Evolutionary conservation across 1,284 basidiomycete species (phyloP).

Genomic region (Cutaneotrichosporon cavernicola): DNA sequence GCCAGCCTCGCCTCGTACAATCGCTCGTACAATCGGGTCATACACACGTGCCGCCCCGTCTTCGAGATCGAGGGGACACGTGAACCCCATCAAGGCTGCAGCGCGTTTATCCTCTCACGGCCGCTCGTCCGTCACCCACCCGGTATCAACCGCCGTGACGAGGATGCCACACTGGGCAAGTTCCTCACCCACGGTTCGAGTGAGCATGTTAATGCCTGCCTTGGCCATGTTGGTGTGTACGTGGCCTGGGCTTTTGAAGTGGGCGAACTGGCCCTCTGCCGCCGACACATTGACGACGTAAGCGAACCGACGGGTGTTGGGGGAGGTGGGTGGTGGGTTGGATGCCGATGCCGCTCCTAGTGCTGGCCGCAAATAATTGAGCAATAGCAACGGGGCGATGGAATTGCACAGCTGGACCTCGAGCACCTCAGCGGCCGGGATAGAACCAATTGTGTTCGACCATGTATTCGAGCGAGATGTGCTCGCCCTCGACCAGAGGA

Average conservation of each 20-base stretch:
- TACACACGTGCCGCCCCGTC: conserved; percentile 1
- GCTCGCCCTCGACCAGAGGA: not conserved
- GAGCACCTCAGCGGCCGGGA: conserved; percentile 5
- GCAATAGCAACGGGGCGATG: not conserved
- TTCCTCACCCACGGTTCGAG: not conserved
- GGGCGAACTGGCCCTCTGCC: conserved; percentile 6
- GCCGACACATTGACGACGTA: conserved; percentile 9
- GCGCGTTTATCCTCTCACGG: not conserved
- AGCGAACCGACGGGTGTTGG: not conserved
- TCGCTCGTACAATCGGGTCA: conserved; percentile 6
- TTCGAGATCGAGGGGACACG: conserved; percentile 9
- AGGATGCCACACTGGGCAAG: not conserved
- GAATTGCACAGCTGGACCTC: conserved; percentile 9
- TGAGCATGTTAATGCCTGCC: conserved; percentile 6
- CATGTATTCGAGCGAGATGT: conserved; percentile 1
- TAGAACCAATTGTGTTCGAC: not conserved
- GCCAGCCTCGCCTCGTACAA: conserved; percentile 2
- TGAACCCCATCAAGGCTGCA: not conserved
- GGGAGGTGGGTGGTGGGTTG: not conserved
- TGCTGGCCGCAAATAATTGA: conserved; percentile 4
- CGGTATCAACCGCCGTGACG: conserved; percentile 2
- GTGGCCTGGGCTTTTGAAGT: conserved; percentile 4
- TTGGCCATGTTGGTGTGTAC: conserved; percentile 9
- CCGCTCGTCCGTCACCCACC: conserved; percentile 11
- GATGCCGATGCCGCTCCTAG: not conserved